Base-by-base conservation (phyloP, 2,329 filamentous ascomycete genomes). In the Sporothrix phasma region DNA sequence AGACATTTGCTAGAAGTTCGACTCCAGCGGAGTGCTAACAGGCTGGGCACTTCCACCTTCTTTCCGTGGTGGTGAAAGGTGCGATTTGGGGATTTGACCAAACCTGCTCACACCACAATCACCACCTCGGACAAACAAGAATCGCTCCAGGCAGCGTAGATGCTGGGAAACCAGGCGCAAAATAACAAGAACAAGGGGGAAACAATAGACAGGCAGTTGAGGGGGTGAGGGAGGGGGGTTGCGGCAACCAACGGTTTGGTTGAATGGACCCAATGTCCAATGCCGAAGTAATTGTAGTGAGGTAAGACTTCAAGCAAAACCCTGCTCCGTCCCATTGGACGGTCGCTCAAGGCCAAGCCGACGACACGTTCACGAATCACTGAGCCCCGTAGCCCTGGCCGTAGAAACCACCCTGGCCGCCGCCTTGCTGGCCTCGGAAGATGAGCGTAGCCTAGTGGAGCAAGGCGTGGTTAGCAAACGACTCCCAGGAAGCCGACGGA, bases 361-460 rank as follows among this genome's bases (percentile, higher is more conserved):
- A 29, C 31, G 6, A n/a, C 24, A 17, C 47, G 43, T 26, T 24
- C 41, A 49, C 54, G 31, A 29, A 37, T 61, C 61, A 61, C 47
- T 61, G 53, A 13, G 47, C 46, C 43, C 61, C 61, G 34, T 76
- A 78, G 70, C 76, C 75, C 66, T 75, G 73, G 69, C 73, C 75
- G 70, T 64, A 56, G 70, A 70, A 70, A 69, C 61, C 61, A 41
- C 58, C 61, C 58, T 64, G 49, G 22, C 24, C 62, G 46, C 63
- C 26, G 7, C 51, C 51, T 19, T 46, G 70, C 69, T 74, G 72
- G 81, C 85, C 85, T 80, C 88, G 89, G 87, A 88, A 83, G 87
- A 85, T 81, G 88, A 90, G 83, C 88, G 88, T 82, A 90, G 87
- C 87, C 88, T 65, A 19, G 10, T 22, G 17, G 22, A 49, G 34